A percentile compares a stretch with the other conserved stretches of the same genome.
These are phyloP conservation scores for Lactuca sativa DNA, from an alignment of 129 eudicot genomes.

Conservation along the genomic window DNA sequence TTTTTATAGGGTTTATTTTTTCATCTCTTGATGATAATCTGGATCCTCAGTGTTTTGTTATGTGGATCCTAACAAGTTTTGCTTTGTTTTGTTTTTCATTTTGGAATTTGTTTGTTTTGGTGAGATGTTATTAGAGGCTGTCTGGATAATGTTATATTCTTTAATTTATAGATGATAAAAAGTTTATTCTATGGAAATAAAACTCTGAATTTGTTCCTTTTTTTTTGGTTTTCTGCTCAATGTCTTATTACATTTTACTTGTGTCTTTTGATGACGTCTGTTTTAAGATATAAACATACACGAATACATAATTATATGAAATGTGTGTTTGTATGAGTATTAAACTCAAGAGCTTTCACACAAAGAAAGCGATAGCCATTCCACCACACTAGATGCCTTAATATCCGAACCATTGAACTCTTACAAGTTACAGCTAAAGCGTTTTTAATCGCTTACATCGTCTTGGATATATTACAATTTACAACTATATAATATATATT, in stretches of 20 bases:
- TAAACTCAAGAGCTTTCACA: too few species aligned
- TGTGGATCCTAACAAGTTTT: constrained; percentile 46
- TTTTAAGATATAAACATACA: too few species aligned
- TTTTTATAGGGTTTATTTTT: constrained; percentile 33
- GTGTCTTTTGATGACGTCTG: too few species aligned
- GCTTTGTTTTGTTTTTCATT: constrained; percentile 10
- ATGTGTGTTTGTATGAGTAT: too few species aligned
- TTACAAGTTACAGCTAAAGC: too few species aligned
- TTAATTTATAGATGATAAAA: constrained; percentile 14
- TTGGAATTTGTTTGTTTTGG: constrained; percentile 5
- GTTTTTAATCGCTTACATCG: too few species aligned
- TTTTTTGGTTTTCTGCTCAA: not conserved
- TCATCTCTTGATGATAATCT: constrained; percentile 37
- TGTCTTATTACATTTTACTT: too few species aligned
- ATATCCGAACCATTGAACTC: not conserved
- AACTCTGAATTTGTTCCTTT: constrained; percentile 18
- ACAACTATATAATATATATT: too few species aligned
- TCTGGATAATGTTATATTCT: constrained; percentile 19
- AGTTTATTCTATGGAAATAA: constrained; percentile 23
- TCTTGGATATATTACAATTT: too few species aligned
- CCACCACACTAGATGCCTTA: too few species aligned
- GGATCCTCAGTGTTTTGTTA: constrained; percentile 51
- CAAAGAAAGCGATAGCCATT: too few species aligned
- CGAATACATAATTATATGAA: too few species aligned
- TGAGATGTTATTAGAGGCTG: constrained; percentile 27